A percentile compares a stretch with the other conserved stretches of the same genome.
These are phyloP conservation scores for Erodium chrysanthum DNA, from an alignment of 441 rosid genomes.

Conservation along the genomic window DNA sequence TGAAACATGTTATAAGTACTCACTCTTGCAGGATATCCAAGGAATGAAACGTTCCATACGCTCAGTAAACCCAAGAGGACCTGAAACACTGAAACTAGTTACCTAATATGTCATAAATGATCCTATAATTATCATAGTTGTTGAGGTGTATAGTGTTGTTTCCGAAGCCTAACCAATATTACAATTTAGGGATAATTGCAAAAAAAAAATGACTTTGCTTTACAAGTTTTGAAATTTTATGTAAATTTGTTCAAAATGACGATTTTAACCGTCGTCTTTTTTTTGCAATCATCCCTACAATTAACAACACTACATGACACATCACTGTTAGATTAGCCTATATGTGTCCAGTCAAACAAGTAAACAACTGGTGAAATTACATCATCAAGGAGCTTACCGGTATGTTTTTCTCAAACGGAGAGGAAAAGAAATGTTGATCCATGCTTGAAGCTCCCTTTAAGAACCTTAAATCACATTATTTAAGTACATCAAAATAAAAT, in stretches of 20 bases:
- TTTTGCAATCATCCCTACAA: too few relatives aligned
- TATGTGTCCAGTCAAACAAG: background rate
- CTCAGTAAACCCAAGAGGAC: constrained; percentile 82
- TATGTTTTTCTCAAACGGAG: constrained; percentile 68
- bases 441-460: constrained; percentile 83
- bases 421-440: constrained; percentile 68
- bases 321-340: background rate
- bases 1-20: constrained; percentile 21
- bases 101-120: constrained; percentile 17
- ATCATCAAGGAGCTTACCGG: constrained; percentile 55
- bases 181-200: too few relatives aligned
- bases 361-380: background rate
- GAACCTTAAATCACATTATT: constrained; percentile 39
- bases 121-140: constrained; percentile 4
- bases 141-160: background rate
- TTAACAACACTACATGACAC: background rate
- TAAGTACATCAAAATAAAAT: constrained; percentile 8
- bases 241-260: too few relatives aligned
- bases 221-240: too few relatives aligned
- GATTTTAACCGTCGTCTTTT: too few relatives aligned
- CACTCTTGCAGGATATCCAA: constrained; percentile 90
- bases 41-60: constrained; percentile 86
- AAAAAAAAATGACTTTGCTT: too few relatives aligned
- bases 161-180: background rate
- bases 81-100: constrained; percentile 31